Conservation (phyloP, 352 stramenopile genomes). For the Globisporangium paroecandrum region DNA sequence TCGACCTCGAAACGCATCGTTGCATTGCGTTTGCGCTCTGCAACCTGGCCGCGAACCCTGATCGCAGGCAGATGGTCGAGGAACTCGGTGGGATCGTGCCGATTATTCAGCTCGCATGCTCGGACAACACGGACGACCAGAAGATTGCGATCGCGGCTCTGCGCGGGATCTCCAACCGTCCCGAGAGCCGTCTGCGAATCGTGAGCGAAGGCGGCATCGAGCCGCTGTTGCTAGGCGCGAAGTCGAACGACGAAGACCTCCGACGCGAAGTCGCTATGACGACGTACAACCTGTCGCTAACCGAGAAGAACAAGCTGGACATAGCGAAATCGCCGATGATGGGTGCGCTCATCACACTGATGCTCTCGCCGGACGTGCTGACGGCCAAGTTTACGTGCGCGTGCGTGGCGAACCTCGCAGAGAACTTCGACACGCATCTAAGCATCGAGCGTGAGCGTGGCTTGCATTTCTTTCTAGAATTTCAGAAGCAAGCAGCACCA, state of each 20-base stretch:
- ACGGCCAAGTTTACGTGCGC: conserved; percentile 72
- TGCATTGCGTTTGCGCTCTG: conserved; percentile 96
- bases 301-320: conserved; percentile 94
- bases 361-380: conserved; percentile 71
- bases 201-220: conserved; percentile 89
- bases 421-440: conserved; percentile 87
- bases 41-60: conserved; percentile 91
- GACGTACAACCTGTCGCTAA: conserved; percentile 90
- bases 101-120: conserved; percentile 94
- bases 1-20: conserved; percentile 93
- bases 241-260: conserved; percentile 67
- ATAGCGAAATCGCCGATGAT: conserved; percentile 85
- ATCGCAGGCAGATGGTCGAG: conserved; percentile 89
- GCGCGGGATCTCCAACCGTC: conserved; percentile 81
- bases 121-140: conserved; percentile 85
- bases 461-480: conserved; percentile 74
- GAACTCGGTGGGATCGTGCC: conserved; percentile 89
- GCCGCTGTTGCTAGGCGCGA: conserved; percentile 79
- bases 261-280: conserved; percentile 89
- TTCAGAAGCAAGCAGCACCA: conserved; percentile 32
- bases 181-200: conserved; percentile 84
- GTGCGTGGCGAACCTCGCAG: conserved; percentile 91
- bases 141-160: conserved; percentile 90
- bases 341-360: conserved; percentile 80
- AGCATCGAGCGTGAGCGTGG: conserved; percentile 74